Conservation (phyloP, 495 filamentous ascomycete genomes). For the Chaetomium cochliodes region DNA sequence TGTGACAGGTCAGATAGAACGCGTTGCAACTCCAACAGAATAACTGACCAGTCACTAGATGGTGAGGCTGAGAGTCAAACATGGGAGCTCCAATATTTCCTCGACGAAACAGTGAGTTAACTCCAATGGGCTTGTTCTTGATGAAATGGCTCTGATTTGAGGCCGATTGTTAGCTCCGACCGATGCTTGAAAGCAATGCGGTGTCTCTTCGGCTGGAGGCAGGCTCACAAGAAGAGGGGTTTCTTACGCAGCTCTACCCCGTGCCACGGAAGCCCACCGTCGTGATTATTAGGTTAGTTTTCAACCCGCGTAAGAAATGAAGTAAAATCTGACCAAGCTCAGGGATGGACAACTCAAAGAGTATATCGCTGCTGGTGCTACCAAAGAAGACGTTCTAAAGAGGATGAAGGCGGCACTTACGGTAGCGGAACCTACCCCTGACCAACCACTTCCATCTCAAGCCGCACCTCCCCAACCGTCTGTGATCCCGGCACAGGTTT, state of each 20-base stretch:
- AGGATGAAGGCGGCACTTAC: constrained; percentile 48
- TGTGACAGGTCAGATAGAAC: constrained; percentile 46
- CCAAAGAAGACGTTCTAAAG: constrained; percentile 57
- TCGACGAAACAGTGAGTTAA: constrained; percentile 54
- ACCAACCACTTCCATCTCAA: constrained; percentile 4
- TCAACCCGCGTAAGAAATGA: not conserved
- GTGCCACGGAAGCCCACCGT: constrained; percentile 70
- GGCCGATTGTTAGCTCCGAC: constrained; percentile 36
- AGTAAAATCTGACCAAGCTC: not conserved
- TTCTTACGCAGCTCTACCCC: constrained; percentile 76
- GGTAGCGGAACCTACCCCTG: constrained; percentile 2
- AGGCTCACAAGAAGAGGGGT: constrained; percentile 74
- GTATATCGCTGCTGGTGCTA: constrained; percentile 59
- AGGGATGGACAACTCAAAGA: constrained; percentile 63
- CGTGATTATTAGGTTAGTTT: constrained; percentile 68
- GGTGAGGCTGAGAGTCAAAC: constrained; percentile 58
- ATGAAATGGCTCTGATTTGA: not conserved
- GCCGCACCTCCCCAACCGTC: constrained; percentile 3
- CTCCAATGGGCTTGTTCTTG: not conserved
- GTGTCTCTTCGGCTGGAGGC: constrained; percentile 66
- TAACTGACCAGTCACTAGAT: constrained; percentile 46
- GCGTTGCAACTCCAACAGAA: not conserved
- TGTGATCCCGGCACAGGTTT: constrained; percentile 10
- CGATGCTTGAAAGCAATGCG: constrained; percentile 55
- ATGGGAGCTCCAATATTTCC: constrained; percentile 78